Evolutionary conservation across 148 eudicot species (phyloP), one percentile per base, ranked within the genome.

Genomic region (Cornus kousa): DNA sequence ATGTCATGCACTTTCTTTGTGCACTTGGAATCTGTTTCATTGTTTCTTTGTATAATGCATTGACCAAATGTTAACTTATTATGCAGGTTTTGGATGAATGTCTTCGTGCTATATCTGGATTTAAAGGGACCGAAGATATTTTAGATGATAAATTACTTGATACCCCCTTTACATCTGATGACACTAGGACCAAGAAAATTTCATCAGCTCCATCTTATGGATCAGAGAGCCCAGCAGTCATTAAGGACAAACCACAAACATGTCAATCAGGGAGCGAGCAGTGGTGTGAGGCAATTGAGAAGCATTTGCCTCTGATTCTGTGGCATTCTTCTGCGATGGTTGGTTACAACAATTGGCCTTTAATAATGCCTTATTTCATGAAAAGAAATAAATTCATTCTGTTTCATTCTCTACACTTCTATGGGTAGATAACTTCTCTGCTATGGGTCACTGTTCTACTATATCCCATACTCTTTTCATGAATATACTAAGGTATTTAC

Each of bases 41-140:
- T 39, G 43, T 39, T 28, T 20, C 72, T 9, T 60, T 43, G 59
- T 70, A 31, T 62, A 16, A 32, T 33, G 62, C 75, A 16, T 37
- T 59, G 28, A 13, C 60, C 31, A 72, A 50, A 74, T 50, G 32
- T 64, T 39, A 67, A 79, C 72, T 71, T 80, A 71, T 79, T 78
- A 22, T 80, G 73, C 89, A 95, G 97, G 93, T 88, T 70, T 74
- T 92, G 82, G 99, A 94, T 92, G 99, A 97, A 87, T 91, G 92
- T 77, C 98, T 97, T 80, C 98, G 99, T 76, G 99, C 98, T 74
- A 81, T 93, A n/a, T 90, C 98, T 83, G 98, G 99, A 75, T 97
- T 97, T 68, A 92, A 90, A 84, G 99, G 99, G 87, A 97, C 94
- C 72, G 99, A 93, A 82, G 99, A 97, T 90, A 83, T 86, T 82